Conservation (phyloP, 768 basidiomycete species). For the Daedaleopsis sinensis region DNA sequence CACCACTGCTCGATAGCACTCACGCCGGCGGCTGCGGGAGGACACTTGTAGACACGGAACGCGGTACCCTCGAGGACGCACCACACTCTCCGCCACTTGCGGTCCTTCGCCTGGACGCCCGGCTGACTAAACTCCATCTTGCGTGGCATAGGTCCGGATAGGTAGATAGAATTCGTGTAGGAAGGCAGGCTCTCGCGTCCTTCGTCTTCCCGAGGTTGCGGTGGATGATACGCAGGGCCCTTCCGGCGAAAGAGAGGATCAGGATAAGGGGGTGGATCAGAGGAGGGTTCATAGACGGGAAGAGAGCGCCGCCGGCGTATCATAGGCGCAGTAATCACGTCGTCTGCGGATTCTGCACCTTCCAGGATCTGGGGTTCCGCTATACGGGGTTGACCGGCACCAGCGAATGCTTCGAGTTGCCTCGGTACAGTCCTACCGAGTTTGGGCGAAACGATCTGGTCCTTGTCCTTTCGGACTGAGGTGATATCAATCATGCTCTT, state of each 20-base stretch:
- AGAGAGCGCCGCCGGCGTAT: constrained; percentile 68
- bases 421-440: constrained; percentile 10
- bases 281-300: constrained; percentile 62
- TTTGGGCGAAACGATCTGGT: constrained; percentile 21
- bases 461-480: constrained; percentile 26
- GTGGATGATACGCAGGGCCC: constrained; percentile 37
- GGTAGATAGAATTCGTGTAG: constrained; percentile 83
- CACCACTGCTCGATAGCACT: constrained; percentile 74
- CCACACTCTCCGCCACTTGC: constrained; percentile 89
- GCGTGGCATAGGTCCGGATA: constrained; percentile 79
- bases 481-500: constrained; percentile 65
- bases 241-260: constrained; percentile 37
- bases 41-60: constrained; percentile 73
- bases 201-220: constrained; percentile 76
- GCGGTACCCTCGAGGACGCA: constrained; percentile 93
- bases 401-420: constrained; percentile 5
- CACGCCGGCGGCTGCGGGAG: constrained; percentile 44
- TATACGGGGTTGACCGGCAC: neutral
- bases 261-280: constrained; percentile 73
- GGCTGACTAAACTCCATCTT: constrained; percentile 93
- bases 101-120: constrained; percentile 84
- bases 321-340: constrained; percentile 35
- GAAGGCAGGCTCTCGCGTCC: constrained; percentile 77
- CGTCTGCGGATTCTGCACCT: constrained; percentile 16
- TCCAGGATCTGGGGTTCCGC: neutral